Percentiles rank a stretch among this genome's conserved stretches.
These are phyloP conservation scores for Fusarium verticillioides DNA, from an alignment of 2,329 filamentous ascomycete genomes.

Conservation along the genomic window DNA sequence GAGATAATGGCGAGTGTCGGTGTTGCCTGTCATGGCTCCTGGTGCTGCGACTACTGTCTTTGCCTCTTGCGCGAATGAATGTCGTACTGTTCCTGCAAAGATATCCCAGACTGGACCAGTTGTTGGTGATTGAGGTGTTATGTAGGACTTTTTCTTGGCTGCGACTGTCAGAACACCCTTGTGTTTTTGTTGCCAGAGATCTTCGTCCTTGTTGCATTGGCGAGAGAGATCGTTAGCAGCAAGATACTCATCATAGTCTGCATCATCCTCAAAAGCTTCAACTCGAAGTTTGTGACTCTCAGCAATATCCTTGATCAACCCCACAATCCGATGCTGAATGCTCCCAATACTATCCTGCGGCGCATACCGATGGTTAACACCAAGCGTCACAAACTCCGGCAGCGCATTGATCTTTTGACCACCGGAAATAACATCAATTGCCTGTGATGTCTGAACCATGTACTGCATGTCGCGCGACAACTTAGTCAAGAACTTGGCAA, in stretches of 20 bases:
- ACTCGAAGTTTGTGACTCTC: neutral
- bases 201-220: neutral
- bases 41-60: slow-evolving; percentile 1
- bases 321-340: neutral
- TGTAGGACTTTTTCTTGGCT: neutral
- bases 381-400: slow-evolving; percentile 66
- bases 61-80: neutral
- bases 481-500: slow-evolving; percentile 40
- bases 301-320: neutral
- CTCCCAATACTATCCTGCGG: slow-evolving; percentile 12
- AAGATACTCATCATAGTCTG: neutral
- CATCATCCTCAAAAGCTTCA: slow-evolving; percentile 11
- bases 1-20: slow-evolving; percentile 16
- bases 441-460: slow-evolving; percentile 68
- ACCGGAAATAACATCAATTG: slow-evolving; percentile 68
- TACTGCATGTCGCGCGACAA: slow-evolving; percentile 51
- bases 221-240: neutral
- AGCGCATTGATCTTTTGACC: slow-evolving; percentile 74
- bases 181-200: neutral
- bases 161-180: neutral
- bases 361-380: slow-evolving; percentile 64
- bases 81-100: slow-evolving; percentile 6
- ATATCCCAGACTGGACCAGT: slow-evolving; percentile 9
- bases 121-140: neutral
- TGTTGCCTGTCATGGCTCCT: slow-evolving; percentile 28